A percentile compares a stretch with the other conserved stretches of the same genome.
These are phyloP conservation scores for Cymbopogon flexuosus DNA, from an alignment of 202 grass and related monocot species.

Conservation along the genomic window DNA sequence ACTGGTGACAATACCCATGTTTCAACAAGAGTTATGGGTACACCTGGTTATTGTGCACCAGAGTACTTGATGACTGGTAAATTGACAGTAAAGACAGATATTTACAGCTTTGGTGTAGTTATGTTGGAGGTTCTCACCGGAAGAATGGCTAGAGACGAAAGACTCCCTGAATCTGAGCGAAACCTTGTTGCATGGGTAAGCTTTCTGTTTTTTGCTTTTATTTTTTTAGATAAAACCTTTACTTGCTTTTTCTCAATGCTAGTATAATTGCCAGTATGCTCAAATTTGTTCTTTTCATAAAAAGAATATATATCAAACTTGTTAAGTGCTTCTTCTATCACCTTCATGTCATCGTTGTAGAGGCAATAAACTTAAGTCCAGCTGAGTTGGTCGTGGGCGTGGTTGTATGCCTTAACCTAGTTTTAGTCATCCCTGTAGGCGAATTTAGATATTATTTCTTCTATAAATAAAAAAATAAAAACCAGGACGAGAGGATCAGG, in stretches of 20 bases:
- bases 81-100: slow-evolving; percentile 71
- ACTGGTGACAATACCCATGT: slow-evolving; percentile 82
- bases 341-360: neutral
- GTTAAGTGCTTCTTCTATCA: neutral
- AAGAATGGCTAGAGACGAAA: slow-evolving; percentile 78
- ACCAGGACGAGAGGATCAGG: neutral
- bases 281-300: neutral
- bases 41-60: slow-evolving; percentile 86
- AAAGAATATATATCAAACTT: neutral
- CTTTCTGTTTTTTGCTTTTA: neutral
- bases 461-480: neutral
- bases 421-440: too few species aligned
- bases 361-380: neutral
- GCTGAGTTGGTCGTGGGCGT: too few species aligned
- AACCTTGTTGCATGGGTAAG: slow-evolving; percentile 86
- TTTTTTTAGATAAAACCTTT: neutral
- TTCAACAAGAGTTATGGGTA: slow-evolving; percentile 91
- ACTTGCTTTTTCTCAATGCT: neutral
- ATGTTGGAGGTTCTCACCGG: slow-evolving; percentile 87
- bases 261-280: slow-evolving; percentile 11
- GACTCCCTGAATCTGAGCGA: slow-evolving; percentile 42
- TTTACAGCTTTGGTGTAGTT: slow-evolving; percentile 94
- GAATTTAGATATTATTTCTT: too few species aligned
- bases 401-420: too few species aligned
- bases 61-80: slow-evolving; percentile 82